Percentiles rank a stretch among this genome's conserved stretches.
Evolutionary conservation across 2,329 filamentous ascomycete genomes (phyloP).

Genomic region (Exophiala calicioides): DNA sequence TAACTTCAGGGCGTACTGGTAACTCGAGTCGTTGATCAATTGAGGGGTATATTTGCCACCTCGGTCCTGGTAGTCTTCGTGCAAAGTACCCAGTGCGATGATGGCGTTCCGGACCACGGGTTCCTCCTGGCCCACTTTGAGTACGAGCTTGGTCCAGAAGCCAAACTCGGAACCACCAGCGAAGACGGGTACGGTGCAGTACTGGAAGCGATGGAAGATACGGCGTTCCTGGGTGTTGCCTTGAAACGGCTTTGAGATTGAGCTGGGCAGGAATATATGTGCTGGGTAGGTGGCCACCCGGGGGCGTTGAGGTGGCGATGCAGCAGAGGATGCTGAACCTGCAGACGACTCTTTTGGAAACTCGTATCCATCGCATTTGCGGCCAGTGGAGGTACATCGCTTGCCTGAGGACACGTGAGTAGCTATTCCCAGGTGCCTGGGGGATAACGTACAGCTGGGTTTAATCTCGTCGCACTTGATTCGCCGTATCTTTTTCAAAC

Average conservation of each 20-base stretch:
- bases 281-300: conserved; percentile 5
- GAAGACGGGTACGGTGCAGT: conserved; percentile 62
- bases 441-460: conserved; percentile 37
- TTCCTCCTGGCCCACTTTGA: conserved; percentile 65
- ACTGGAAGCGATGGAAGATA: conserved; percentile 64
- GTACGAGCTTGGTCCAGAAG: conserved; percentile 65
- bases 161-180: conserved; percentile 67
- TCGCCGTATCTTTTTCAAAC: conserved; percentile 35
- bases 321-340: conserved; percentile 11
- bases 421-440: conserved; percentile 4
- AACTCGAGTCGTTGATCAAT: conserved; percentile 56
- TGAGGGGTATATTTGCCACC: conserved; percentile 29
- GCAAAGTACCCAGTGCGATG: conserved; percentile 65
- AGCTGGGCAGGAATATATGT: conserved; percentile 27
- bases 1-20: conserved; percentile 54
- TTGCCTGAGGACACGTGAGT: conserved; percentile 40
- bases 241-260: conserved; percentile 43
- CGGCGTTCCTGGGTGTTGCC: conserved; percentile 56
- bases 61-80: conserved; percentile 49
- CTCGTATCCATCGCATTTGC: conserved; percentile 60
- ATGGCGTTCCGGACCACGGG: conserved; percentile 65
- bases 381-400: conserved; percentile 62
- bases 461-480: conserved; percentile 49
- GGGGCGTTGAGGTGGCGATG: conserved; percentile 19
- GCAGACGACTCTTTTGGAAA: conserved; percentile 37